Evolutionary conservation across 305 asterid genomes (phyloP).

Genomic region (Solanum chacoense): DNA sequence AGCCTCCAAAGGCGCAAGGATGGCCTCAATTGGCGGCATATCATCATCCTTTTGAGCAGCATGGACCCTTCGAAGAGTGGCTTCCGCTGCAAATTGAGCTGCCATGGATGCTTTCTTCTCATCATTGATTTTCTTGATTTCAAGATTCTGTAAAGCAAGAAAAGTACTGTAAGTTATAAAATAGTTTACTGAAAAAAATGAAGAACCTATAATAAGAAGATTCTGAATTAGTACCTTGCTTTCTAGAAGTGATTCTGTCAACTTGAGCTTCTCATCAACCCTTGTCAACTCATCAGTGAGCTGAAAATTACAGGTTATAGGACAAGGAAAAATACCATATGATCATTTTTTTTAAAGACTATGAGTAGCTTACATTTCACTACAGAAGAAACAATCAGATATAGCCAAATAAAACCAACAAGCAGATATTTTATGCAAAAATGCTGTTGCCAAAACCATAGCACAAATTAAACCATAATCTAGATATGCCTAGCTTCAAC

Average conservation of each 20-base stretch:
- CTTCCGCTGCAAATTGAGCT: constrained; percentile 99
- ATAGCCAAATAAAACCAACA: not conserved
- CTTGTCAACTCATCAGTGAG: constrained; percentile 78
- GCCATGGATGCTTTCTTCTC: constrained; percentile 99
- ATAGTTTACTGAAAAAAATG: not conserved
- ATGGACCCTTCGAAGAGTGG: constrained; percentile 97
- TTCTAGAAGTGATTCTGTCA: constrained; percentile 78
- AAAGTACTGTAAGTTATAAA: not conserved
- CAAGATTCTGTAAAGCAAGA: constrained; percentile 67
- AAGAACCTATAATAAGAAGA: not conserved
- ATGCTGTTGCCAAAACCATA: not conserved
- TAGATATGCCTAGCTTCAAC: not conserved
- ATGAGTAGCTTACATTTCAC: not conserved
- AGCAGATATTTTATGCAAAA: not conserved
- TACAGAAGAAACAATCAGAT: not conserved
- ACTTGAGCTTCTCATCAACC: constrained; percentile 84
- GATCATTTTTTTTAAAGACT: constrained; percentile 17
- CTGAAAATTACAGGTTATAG: constrained; percentile 21
- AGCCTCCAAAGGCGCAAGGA: constrained; percentile 96
- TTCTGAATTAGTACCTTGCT: constrained; percentile 60
- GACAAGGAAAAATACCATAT: constrained; percentile 6
- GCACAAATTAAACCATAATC: not conserved
- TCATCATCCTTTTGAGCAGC: constrained; percentile 97
- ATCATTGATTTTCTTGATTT: constrained; percentile 90
- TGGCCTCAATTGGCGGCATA: constrained; percentile 99